A percentile compares a stretch with the other conserved stretches of the same genome.
These are phyloP conservation scores for Scenedesmus sp. DNA, from an alignment of 163 green algal genomes.

Conservation along the genomic window DNA sequence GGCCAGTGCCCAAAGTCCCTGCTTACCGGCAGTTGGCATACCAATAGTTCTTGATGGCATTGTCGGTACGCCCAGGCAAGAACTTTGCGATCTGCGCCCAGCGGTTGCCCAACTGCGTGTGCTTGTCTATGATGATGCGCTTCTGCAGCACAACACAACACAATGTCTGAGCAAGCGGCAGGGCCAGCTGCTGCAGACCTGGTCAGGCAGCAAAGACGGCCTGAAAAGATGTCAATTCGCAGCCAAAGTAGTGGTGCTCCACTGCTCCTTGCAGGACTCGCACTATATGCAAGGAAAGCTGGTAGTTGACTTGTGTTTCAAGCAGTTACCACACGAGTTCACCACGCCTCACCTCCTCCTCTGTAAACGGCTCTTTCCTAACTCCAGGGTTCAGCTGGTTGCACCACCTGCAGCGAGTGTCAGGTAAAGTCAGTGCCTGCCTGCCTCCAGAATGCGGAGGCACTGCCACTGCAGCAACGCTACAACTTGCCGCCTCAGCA, in stretches of 20 bases:
- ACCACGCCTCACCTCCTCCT: slow-evolving; percentile 68
- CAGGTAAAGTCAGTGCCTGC: background rate
- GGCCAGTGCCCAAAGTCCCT: background rate
- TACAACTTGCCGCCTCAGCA: too few species aligned
- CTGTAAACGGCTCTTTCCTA: slow-evolving; percentile 77
- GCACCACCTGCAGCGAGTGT: slow-evolving; percentile 65
- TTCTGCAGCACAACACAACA: slow-evolving; percentile 36
- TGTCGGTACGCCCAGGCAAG: slow-evolving; percentile 84
- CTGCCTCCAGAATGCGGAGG: background rate
- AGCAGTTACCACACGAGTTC: background rate
- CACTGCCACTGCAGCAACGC: background rate
- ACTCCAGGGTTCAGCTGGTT: slow-evolving; percentile 82
- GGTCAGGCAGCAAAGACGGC: background rate
- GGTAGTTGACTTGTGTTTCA: background rate
- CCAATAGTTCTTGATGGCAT: slow-evolving; percentile 94
- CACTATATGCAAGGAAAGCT: too few species aligned
- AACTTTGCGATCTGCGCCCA: slow-evolving; percentile 88
- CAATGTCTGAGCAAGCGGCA: background rate
- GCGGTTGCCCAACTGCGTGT: slow-evolving; percentile 66
- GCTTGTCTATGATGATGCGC: slow-evolving; percentile 56
- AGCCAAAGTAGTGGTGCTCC: too few species aligned
- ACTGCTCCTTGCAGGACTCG: too few species aligned
- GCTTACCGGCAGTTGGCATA: slow-evolving; percentile 18
- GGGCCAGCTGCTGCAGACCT: background rate
- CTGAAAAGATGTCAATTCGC: background rate